Percentiles rank a stretch among this genome's conserved stretches.
Evolutionary conservation across 805 yeast species (phyloP).

Genomic region (Blastobotrys chiropterorum): DNA sequence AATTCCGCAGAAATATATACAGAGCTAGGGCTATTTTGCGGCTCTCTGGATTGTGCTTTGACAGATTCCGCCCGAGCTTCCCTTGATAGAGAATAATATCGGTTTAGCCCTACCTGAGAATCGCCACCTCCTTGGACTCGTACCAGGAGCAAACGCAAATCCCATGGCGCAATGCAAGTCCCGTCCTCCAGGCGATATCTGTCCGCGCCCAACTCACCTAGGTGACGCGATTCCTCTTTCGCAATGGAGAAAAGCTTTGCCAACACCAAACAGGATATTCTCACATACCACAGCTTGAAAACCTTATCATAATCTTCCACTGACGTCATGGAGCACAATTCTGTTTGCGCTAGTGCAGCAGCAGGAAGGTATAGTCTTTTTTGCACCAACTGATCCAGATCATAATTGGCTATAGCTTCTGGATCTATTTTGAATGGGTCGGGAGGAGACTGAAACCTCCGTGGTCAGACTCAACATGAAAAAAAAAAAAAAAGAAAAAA

Average conservation of each 20-base stretch:
- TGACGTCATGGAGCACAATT: constrained; percentile 14
- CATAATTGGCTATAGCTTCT: constrained; percentile 20
- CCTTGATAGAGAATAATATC: constrained; percentile 29
- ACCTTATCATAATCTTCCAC: constrained; percentile 14
- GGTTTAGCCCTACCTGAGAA: constrained; percentile 28
- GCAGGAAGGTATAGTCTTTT: constrained; percentile 24
- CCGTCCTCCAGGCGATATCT: constrained; percentile 19
- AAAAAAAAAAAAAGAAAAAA: too few species aligned
- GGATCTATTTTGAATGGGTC: constrained; percentile 1
- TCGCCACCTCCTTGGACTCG: constrained; percentile 31
- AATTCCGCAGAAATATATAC: neutral
- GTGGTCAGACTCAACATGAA: neutral
- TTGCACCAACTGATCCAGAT: constrained; percentile 16
- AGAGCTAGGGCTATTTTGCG: neutral
- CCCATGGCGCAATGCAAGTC: constrained; percentile 28
- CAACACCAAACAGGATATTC: constrained; percentile 26
- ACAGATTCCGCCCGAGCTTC: constrained; percentile 28
- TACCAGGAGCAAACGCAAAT: constrained; percentile 27
- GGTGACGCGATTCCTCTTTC: constrained; percentile 25
- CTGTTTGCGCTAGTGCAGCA: constrained; percentile 19
- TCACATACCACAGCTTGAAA: constrained; percentile 26
- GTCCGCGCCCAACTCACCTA: constrained; percentile 26
- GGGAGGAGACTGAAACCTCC: constrained; percentile 7
- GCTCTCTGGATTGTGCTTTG: constrained; percentile 1
- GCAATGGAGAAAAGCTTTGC: constrained; percentile 27